Evolutionary conservation across 106 monocot species (phyloP), one percentile per base, ranked within the genome.

Genomic region (Dendrobium huoshanense): DNA sequence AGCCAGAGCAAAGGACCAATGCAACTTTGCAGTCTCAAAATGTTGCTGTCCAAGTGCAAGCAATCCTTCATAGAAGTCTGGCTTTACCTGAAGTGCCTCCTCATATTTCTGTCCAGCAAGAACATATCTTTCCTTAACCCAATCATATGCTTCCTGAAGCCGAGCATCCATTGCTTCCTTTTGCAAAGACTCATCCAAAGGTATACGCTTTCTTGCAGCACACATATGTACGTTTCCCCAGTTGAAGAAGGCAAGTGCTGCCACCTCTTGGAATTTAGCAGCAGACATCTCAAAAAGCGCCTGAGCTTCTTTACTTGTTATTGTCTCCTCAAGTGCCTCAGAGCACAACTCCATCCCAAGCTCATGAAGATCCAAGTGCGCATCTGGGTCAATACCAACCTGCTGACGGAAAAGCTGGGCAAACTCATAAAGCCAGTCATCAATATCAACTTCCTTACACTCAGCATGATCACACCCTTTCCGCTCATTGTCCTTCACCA

Each of bases 151-250:
- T 68, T 75, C 79, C 41, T 81, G 95, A 16, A 99, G 89, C 77
- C 90, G 91, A 67, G 88, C 80, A 2, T 79, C 68, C 83, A 94
- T 55, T 7, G 83, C 84, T 78, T 92, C 92, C 77, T 94, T 92
- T 2, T 87, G 79, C 3, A 91, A 87, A 27, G 89, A 80, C 73
- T 95, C 89, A 76, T 99, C 95, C 67, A 95, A 76, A 75, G 98
- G 90, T 75, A 93, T 95, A 51, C 88, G 83, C 76, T 99, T 99
- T 54, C 98, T 87, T 27, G 95, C 98, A 27, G 95, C 92, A 84
- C 98, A 99, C 98, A 99, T 93, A 80, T 99, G 88, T 49, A 99
- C 95, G 82, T 99, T 99, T 18, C 98, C 98, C 98, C 95, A 99
- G 67, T 99, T 99, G 82, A 99, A 99, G 83, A 99, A 90, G 3